Base-by-base conservation (phyloP, 2,329 filamentous ascomycete species). In the Tolypocladium ovalisporum region DNA sequence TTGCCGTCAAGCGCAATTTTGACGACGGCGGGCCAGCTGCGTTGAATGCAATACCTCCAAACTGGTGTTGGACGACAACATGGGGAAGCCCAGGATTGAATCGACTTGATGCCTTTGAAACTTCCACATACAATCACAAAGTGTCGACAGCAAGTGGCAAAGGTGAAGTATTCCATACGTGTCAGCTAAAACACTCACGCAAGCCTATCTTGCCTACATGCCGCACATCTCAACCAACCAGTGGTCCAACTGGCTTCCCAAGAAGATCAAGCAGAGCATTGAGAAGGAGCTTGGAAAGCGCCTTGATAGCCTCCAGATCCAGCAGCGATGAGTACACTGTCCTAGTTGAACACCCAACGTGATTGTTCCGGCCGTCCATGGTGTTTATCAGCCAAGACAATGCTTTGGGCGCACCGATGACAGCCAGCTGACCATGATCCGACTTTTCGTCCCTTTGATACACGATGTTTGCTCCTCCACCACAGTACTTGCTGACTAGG, bases 401-500 rank as follows among this genome's bases (percentile, higher is more conserved):
- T 3, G 47, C 47, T 27, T 51, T 51, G 3, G 47, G 47, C 17
- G 47, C 47, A 51, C 27, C 47, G 27, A 32, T 51, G 7, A 51
- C 8, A 34, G 27, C 27, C 27, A 51, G 47, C 17, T 32, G 27
- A n/a, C 27, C 17, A 9, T 51, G 47, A 27, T 51, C n/a, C 3
- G 47, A 51, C 8, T 51, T 51, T 10, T 34, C 17, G 17, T 51
- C 47, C 6, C 47, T 29, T 13, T 32, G 47, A 58, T 79, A 79
- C 17, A 70, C 62, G 24, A 81, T 71, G 2, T 67, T 69, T 1
- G 69, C 73, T 4, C 74, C 75, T 6, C 63, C 65, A 0, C 57
- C 60, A 58, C 79, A 81, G 57, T 75, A 79, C 19, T 65, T 62
- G 0, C 66, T 57, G 0, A 79, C 70, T 32, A 80, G 61, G 0